These are phyloP conservation scores for Schizophyllum amplum DNA, from an alignment of 1,284 basidiomycete species.

Conservation along the genomic window DNA sequence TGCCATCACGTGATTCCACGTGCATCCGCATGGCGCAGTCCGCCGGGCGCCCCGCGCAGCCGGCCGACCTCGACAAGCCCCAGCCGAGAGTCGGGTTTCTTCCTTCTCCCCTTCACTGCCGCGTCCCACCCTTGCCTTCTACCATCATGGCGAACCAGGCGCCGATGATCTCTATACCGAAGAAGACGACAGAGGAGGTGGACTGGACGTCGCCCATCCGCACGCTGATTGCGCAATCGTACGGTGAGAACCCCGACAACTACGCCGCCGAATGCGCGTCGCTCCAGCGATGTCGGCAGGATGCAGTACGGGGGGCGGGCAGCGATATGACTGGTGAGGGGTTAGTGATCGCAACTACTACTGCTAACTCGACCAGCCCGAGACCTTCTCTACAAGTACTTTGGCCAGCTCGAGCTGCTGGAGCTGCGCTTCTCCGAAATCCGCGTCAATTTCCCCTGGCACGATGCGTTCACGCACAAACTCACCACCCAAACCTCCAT, in stretches of 20 bases:
- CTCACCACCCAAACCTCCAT: slow-evolving; percentile 92
- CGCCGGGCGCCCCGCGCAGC: too few species aligned
- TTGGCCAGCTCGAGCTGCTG: slow-evolving; percentile 96
- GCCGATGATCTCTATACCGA: slow-evolving; percentile 77
- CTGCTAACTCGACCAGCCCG: slow-evolving; percentile 43
- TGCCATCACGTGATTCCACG: too few species aligned
- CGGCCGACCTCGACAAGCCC: too few species aligned
- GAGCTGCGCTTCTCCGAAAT: slow-evolving; percentile 97
- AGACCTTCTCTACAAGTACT: slow-evolving; percentile 98
- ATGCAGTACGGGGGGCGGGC: slow-evolving; percentile 91
- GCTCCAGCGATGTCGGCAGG: slow-evolving; percentile 87
- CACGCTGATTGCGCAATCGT: slow-evolving; percentile 83
- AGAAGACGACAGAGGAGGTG: slow-evolving; percentile 75
- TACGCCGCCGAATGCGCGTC: slow-evolving; percentile 80
- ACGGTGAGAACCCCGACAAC: slow-evolving; percentile 87
- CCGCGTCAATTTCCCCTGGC: slow-evolving; percentile 92
- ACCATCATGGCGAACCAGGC: slow-evolving; percentile 59
- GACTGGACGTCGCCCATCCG: slow-evolving; percentile 91
- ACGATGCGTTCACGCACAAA: slow-evolving; percentile 94
- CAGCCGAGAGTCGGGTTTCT: too few species aligned
- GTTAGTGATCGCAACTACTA: slow-evolving; percentile 5
- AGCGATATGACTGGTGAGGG: slow-evolving; percentile 81
- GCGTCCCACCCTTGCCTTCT: too few species aligned
- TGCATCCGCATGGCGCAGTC: too few species aligned
- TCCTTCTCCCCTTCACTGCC: too few species aligned